A percentile compares a stretch with the other conserved stretches of the same genome.
phyloP scores from a whole-genome alignment of 768 basidiomycete species.

The Suillus bovinus region DNA sequence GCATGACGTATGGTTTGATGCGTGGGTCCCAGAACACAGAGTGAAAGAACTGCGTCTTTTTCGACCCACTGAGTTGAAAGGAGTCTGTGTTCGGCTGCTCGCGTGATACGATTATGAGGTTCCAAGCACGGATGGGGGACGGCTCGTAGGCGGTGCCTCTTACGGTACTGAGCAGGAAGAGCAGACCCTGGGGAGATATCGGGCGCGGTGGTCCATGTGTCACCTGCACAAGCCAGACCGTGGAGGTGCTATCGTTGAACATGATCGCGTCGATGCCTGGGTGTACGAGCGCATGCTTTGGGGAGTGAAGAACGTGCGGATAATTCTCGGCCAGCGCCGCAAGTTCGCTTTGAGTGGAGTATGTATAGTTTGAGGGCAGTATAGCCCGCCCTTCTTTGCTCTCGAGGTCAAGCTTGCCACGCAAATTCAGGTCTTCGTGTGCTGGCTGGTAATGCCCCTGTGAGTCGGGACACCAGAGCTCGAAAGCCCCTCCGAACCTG shows the following conservation, averaged over 20 bases:
- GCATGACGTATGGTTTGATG: conserved; percentile 1
- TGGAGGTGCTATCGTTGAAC: neutral
- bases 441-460: neutral
- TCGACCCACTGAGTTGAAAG: neutral
- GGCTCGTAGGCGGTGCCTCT: conserved; percentile 1
- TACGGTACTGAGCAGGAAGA: neutral
- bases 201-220: neutral
- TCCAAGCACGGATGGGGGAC: neutral
- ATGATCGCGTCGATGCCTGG: neutral
- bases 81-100: neutral
- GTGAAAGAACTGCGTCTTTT: neutral
- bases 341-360: neutral
- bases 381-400: neutral
- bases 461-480: neutral
- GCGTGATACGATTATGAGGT: neutral
- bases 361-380: neutral
- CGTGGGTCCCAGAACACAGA: conserved; percentile 1
- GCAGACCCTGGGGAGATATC: neutral
- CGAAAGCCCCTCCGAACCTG: neutral
- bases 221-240: conserved; percentile 5
- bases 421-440: neutral
- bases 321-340: neutral
- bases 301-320: neutral
- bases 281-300: neutral
- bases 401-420: neutral